Conservation (phyloP, 2,329 filamentous ascomycete genomes). For the Torrubiella hemipterigena region DNA sequence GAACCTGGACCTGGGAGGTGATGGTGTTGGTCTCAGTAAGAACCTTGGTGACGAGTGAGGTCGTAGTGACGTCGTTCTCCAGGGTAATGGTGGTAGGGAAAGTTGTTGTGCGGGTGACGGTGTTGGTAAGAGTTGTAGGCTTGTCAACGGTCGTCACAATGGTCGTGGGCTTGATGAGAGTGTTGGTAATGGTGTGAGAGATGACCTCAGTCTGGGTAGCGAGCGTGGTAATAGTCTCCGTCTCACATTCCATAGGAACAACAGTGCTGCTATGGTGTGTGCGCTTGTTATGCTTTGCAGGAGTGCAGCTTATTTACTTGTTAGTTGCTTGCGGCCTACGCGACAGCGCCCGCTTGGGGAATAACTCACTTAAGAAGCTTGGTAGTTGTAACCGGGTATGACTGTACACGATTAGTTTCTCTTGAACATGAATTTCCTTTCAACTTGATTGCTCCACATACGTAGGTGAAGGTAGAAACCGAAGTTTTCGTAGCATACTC, state of each 20-base stretch:
- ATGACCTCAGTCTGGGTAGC: too few relatives aligned
- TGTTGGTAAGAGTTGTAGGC: conserved; percentile 2
- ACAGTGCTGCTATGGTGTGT: background rate
- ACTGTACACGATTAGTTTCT: conserved; percentile 3
- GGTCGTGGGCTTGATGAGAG: conserved; percentile 4
- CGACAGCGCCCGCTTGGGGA: too few relatives aligned
- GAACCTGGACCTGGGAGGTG: too few relatives aligned
- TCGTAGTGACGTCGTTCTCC: conserved; percentile 1
- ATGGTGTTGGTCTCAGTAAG: too few relatives aligned
- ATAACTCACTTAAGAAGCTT: conserved; percentile 7
- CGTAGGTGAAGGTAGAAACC: conserved; percentile 2
- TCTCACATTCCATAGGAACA: conserved; percentile 4
- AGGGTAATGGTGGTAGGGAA: conserved; percentile 1
- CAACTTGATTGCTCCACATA: background rate
- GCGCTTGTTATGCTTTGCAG: too few relatives aligned
- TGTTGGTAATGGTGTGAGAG: conserved; percentile 6
- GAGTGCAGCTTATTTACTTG: conserved; percentile 3
- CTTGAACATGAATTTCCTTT: background rate
- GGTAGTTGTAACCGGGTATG: conserved; percentile 7
- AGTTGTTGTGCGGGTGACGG: background rate
- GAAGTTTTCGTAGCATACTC: conserved; percentile 1
- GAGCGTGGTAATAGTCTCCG: conserved; percentile 7
- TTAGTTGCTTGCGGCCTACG: background rate
- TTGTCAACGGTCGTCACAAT: conserved; percentile 2
- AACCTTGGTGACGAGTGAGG: too few relatives aligned